Evolutionary conservation across 1,139 yeast species (phyloP).

Genomic region (Nematodospora anomalae): DNA sequence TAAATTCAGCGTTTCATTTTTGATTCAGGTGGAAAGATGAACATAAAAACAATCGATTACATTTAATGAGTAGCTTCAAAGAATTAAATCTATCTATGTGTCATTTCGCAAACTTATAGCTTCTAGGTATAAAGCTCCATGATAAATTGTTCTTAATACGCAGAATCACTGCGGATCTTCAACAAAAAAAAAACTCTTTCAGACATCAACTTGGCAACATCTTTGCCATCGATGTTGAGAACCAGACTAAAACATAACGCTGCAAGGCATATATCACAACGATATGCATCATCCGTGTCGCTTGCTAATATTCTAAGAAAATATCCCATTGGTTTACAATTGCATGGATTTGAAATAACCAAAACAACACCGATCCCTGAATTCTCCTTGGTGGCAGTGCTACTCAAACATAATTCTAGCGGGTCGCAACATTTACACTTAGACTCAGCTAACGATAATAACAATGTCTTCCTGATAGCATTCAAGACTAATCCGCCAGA

Average conservation of each 20-base stretch:
- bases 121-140: too few species aligned
- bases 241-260: conserved; percentile 1
- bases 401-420: conserved; percentile 61
- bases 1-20: too few species aligned
- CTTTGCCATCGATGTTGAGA: conserved; percentile 6
- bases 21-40: too few species aligned
- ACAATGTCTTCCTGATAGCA: conserved; percentile 85
- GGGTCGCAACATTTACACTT: conserved; percentile 85
- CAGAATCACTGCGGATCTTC: too few species aligned
- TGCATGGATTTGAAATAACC: conserved; percentile 65
- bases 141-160: too few species aligned
- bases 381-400: conserved; percentile 76
- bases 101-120: too few species aligned
- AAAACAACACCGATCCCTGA: conserved; percentile 76
- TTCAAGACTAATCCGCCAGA: conserved; percentile 96
- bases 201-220: background rate
- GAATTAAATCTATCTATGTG: too few species aligned
- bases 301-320: conserved; percentile 27
- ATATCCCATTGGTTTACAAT: conserved; percentile 62
- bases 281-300: conserved; percentile 7
- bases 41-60: too few species aligned
- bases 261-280: background rate
- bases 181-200: background rate
- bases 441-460: conserved; percentile 69
- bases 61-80: too few species aligned